These are phyloP conservation scores for Sanguinoderma infundibulare DNA, from an alignment of 1,284 basidiomycete genomes.

Conservation along the genomic window DNA sequence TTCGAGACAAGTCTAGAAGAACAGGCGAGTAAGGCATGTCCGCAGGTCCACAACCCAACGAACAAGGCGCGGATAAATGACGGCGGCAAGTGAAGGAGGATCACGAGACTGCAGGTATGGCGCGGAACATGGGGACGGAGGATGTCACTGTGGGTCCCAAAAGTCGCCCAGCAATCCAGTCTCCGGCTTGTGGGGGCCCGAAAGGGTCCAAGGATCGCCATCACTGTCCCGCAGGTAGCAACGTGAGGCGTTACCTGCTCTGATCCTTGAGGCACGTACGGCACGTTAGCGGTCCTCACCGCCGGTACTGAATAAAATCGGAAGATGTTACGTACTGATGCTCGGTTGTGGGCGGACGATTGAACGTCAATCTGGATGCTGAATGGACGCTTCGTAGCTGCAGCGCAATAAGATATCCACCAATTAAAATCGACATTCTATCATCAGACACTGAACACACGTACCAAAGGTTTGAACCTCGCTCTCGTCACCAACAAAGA, in stretches of 20 bases:
- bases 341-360: constrained; percentile 1
- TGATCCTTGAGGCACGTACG: constrained; percentile 21
- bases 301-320: background rate
- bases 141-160: background rate
- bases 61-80: constrained; percentile 1
- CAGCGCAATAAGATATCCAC: background rate
- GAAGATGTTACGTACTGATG: constrained; percentile 20
- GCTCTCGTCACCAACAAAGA: background rate
- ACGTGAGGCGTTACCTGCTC: constrained; percentile 19
- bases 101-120: background rate
- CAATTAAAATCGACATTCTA: background rate
- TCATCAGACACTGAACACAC: background rate
- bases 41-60: background rate
- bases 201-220: background rate
- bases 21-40: constrained; percentile 5
- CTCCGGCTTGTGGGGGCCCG: constrained; percentile 7
- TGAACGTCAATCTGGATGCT: background rate
- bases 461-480: background rate
- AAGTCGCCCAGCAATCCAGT: background rate
- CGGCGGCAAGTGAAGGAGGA: background rate
- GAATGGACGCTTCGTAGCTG: background rate
- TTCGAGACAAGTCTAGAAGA: background rate
- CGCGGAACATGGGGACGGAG: background rate
- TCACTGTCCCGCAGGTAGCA: constrained; percentile 6
- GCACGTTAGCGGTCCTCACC: constrained; percentile 2